Base-by-base conservation (phyloP, 352 stramenopile genomes). In the Phytophthora gonapodyides region DNA sequence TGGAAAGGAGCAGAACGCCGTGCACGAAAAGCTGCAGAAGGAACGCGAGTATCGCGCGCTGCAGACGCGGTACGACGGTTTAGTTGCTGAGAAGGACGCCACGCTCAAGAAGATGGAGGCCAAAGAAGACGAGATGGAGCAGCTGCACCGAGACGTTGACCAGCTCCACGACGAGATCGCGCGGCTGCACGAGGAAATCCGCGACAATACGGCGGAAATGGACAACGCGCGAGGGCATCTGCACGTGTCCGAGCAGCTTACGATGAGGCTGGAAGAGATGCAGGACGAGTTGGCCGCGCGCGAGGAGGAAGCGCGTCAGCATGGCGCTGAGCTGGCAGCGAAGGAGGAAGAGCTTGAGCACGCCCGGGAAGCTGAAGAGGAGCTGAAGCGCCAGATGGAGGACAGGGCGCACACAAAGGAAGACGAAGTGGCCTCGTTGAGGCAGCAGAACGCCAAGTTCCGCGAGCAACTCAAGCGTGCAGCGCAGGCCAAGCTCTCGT, bases 1-100 rank as follows among this genome's bases (percentile, higher is more conserved):
- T 16, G 78, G 64, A 34, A 87, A 67, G 30, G 73, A 87, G 15
- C 78, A 87, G 37, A 72, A 67, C 17, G 17, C 60, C 10, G 63
- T 84, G 57, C 78, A 87, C 24, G 78, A 87, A 53, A 80, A 76
- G 12, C 56, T 87, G 31, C 73, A 81, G 44, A 78, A 71, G 40
- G 78, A 85, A 46, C 73, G 78, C 31, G 73, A 85, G 12, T 45
- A 73, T 21, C 78, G 75, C 35, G 64, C 73, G 1, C 31, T 82
- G 34, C 73, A 84, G 57, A 35, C 46, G 9, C 67, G 51, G 16
- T 70, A 53, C 12, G 71, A 83, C 15, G 60, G 11, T 10, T 52
- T 82, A 43, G 58, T 50, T 19, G 61, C 33, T 41, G 70, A 82
- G 49, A 72, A 64, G 37, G 35, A 42, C 12, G 40, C 47, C 15